Conservation (phyloP, 257 asterid genomes). For the Rhazya stricta region DNA sequence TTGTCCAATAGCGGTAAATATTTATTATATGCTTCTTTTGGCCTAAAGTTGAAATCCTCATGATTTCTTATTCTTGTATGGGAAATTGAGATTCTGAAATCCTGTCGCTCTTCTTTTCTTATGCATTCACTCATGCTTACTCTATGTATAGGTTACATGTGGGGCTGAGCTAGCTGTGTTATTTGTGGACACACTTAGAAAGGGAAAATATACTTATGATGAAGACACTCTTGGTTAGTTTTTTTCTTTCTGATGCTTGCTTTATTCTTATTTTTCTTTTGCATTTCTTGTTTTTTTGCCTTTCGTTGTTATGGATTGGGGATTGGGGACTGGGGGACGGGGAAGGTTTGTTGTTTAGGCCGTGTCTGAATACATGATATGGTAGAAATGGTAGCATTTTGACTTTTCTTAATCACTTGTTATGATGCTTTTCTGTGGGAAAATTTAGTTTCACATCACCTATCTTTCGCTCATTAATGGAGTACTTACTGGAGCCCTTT, state of each 20-base stretch:
- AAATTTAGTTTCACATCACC: background rate
- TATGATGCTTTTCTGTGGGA: background rate
- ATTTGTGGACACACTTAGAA: slow-evolving; percentile 78
- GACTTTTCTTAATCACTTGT: background rate
- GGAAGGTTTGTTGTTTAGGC: background rate
- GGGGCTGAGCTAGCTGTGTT: slow-evolving; percentile 92
- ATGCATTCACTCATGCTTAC: slow-evolving; percentile 7
- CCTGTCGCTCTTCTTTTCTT: slow-evolving; percentile 8
- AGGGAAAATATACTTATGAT: slow-evolving; percentile 65
- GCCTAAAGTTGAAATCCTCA: background rate
- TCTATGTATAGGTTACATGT: slow-evolving; percentile 65
- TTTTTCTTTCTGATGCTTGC: background rate
- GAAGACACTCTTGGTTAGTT: slow-evolving; percentile 74
- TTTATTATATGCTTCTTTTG: background rate
- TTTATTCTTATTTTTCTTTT: background rate
- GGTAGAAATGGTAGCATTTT: background rate
- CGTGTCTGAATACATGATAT: background rate
- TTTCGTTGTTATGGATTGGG: background rate
- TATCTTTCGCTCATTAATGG: background rate
- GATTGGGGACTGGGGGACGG: background rate
- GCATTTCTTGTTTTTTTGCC: background rate
- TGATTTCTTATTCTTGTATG: background rate
- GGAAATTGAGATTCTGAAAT: background rate
- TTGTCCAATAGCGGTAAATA: background rate
- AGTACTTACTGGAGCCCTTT: background rate